phyloP scores from a whole-genome alignment of 371 early-diverging fungal genomes.

The Mucor lusitanicus region DNA sequence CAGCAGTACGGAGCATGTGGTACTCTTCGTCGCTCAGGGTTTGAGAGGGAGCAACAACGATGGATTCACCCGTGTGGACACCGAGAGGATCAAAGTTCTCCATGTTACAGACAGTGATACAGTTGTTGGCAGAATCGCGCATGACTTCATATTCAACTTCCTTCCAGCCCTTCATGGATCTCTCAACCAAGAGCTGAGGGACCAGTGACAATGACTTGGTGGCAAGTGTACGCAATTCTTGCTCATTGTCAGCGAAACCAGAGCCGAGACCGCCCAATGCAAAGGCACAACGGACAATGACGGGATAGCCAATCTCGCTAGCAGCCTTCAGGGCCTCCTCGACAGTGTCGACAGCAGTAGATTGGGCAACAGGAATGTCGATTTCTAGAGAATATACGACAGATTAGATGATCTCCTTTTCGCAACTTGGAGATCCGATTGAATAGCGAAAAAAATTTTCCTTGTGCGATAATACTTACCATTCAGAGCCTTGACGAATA shows the following conservation, averaged over 20 bases:
- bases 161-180: conserved; percentile 98
- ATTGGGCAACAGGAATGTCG: conserved; percentile 84
- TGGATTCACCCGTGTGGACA: conserved; percentile 96
- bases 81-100: conserved; percentile 98
- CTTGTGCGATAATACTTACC: conserved; percentile 38
- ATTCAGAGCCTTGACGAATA: conserved; percentile 88
- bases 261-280: conserved; percentile 96
- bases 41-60: conserved; percentile 95
- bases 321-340: conserved; percentile 87
- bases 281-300: conserved; percentile 92
- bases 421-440: conserved; percentile 2
- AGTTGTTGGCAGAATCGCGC: conserved; percentile 92
- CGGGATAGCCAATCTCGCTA: conserved; percentile 83
- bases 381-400: conserved; percentile 56
- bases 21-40: conserved; percentile 94
- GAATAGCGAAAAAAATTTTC: not conserved
- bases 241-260: conserved; percentile 86
- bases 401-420: conserved; percentile 23
- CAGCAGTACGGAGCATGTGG: conserved; percentile 91
- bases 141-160: conserved; percentile 98
- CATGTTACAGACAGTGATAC: conserved; percentile 98
- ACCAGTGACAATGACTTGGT: conserved; percentile 79
- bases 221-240: conserved; percentile 72
- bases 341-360: conserved; percentile 79
- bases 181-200: conserved; percentile 91